Percentiles rank a stretch among this genome's conserved stretches.
phyloP scores from a whole-genome alignment of 1,284 basidiomycete species.

The Sanghuangporus weigelae region DNA sequence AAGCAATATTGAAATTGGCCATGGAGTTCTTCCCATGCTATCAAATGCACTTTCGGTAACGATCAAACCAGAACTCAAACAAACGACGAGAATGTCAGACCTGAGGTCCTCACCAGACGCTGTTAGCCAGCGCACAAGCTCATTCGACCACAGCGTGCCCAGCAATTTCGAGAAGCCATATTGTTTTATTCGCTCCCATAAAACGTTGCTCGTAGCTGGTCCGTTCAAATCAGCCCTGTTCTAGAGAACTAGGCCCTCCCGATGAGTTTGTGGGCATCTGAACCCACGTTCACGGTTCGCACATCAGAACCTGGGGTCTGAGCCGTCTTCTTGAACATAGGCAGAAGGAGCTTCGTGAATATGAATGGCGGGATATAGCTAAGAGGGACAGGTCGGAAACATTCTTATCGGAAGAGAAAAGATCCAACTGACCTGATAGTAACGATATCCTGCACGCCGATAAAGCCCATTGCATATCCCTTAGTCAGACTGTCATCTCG shows the following conservation, averaged over 20 bases:
- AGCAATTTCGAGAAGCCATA: neutral
- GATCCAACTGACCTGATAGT: constrained; percentile 23
- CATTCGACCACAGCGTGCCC: neutral
- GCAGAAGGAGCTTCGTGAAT: constrained; percentile 27
- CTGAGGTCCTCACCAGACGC: neutral
- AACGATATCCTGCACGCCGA: constrained; percentile 24
- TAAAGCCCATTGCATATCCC: constrained; percentile 8
- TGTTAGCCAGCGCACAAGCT: neutral
- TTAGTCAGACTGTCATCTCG: neutral
- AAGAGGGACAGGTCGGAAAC: neutral
- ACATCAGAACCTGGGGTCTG: constrained; percentile 25
- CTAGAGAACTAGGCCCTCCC: neutral
- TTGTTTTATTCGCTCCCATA: neutral
- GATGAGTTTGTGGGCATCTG: neutral
- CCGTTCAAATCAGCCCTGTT: neutral
- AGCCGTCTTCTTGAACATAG: constrained; percentile 27
- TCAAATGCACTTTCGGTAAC: neutral
- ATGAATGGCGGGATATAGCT: constrained; percentile 30
- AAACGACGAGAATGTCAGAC: constrained; percentile 11
- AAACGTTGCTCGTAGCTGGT: neutral
- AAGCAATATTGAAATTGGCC: neutral
- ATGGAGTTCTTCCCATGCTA: neutral
- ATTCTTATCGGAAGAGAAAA: neutral
- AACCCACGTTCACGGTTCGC: constrained; percentile 27
- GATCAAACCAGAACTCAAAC: constrained; percentile 20